Percentiles rank a stretch among this genome's conserved stretches.
phyloP scores from a whole-genome alignment of 2,329 filamentous ascomycete species.

The Botrytis sinoallii region DNA sequence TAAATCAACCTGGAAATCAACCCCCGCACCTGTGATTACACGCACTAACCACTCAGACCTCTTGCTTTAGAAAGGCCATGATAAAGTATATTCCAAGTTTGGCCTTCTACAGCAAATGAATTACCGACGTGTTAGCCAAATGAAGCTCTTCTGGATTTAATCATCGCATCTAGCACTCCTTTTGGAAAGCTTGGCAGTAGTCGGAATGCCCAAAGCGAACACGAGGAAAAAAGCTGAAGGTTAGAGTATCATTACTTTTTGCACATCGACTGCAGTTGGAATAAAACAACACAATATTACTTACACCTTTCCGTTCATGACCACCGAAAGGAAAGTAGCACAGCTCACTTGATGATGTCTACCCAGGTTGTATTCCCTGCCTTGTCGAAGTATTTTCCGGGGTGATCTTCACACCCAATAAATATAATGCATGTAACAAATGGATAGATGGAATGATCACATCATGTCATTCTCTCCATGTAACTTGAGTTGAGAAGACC shows the following conservation, averaged over 20 bases:
- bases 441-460: neutral
- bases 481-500: neutral
- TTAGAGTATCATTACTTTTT: conserved; percentile 12
- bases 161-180: conserved; percentile 3
- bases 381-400: conserved; percentile 7
- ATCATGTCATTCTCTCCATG: neutral
- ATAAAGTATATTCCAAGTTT: conserved; percentile 2
- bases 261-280: neutral
- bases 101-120: conserved; percentile 7
- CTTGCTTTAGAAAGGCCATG: neutral
- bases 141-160: neutral
- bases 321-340: neutral
- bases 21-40: neutral
- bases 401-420: conserved; percentile 5
- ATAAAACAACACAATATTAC: neutral
- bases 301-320: neutral
- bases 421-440: neutral
- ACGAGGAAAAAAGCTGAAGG: conserved; percentile 7
- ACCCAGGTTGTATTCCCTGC: neutral
- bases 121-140: neutral
- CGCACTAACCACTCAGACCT: conserved; percentile 14
- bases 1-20: conserved; percentile 10
- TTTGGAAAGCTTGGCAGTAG: neutral
- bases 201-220: neutral
- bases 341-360: neutral